Evolutionary conservation across 345 rosid genomes (phyloP).

Genomic region (Eutrema heterophyllum): DNA sequence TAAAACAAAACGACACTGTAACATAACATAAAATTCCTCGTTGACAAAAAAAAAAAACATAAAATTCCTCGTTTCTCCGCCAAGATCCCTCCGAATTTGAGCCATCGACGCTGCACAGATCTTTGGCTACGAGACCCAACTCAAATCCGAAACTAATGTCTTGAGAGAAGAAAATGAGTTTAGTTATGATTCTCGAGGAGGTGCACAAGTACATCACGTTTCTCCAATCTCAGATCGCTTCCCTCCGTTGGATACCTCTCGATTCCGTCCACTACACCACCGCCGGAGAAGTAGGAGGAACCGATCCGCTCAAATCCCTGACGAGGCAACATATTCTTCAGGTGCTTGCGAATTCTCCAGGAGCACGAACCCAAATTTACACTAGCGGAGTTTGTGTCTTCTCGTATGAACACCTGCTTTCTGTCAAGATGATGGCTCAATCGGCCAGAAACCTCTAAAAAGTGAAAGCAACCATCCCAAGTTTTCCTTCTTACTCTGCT

Average conservation of each 20-base stretch:
- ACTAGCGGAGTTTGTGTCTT: constrained; percentile 38
- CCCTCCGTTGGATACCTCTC: constrained; percentile 49
- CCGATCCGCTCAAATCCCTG: constrained; percentile 17
- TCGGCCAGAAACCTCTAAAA: constrained; percentile 12
- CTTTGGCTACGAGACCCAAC: constrained; percentile 53
- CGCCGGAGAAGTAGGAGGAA: not conserved
- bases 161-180: constrained; percentile 49
- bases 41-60: too few species aligned
- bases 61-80: not conserved
- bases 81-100: constrained; percentile 26
- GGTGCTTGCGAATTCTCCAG: constrained; percentile 42
- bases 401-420: constrained; percentile 50
- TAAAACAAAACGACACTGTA: too few species aligned
- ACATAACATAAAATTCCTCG: too few species aligned
- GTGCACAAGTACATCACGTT: constrained; percentile 51
- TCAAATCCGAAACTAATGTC: constrained; percentile 54
- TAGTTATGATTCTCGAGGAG: constrained; percentile 47
- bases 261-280: constrained; percentile 6
- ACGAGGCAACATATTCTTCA: constrained; percentile 50
- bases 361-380: constrained; percentile 42
- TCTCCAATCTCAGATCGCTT: constrained; percentile 51
- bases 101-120: constrained; percentile 60
- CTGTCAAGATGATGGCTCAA: constrained; percentile 19
- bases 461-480: not conserved
- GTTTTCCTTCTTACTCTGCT: not conserved